Evolutionary conservation across 1,284 basidiomycete genomes (phyloP), one percentile per base, ranked within the genome.

Genomic region (Ganoderma leucocontextum): DNA sequence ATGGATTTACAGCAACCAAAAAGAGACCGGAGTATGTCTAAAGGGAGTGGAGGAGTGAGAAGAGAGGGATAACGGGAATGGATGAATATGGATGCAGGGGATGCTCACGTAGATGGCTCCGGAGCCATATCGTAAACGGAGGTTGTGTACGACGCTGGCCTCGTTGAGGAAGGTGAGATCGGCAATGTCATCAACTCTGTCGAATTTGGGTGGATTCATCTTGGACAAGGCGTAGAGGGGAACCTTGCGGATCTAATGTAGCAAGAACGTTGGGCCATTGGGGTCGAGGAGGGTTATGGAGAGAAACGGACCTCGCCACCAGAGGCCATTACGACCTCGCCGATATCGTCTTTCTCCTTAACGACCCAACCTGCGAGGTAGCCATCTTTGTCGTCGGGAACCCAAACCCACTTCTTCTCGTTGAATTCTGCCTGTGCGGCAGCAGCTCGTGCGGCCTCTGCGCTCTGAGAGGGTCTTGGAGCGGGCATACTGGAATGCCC

Each of bases 151-250:
- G 38, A 99, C 98, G 75, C 95, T 97, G 12, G 98, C 97, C 86
- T 99, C 98, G 80, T 99, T 99, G 70, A 99, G 85, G 81, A 97
- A 98, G 1, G 98, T 99, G 71, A 99, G 86, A 81, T 99, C 97
- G 58, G 98, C 98, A 75, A 99, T 99, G 81, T 99, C 98, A 74
- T 97, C 96, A 2, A 96, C 97, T 60, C 95, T 90, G 82, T 99
- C 97, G 79, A 99, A 99, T 82, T 98, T 98, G 57, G 97, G 97
- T 15, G 97, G 98, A 77, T 99, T 99, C 95, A 97, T 97, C 84
- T 96, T 96, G 74, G 92, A 95, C 55, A 97, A 81, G 25, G 90
- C 87, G 74, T 94, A 91, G 65, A 95, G 84, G 4, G 92, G 91
- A 8, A 97, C 87, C 67, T 82, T 88, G 61, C 93, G 89, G 75